Conservation (phyloP, 257 asterid species). For the Leonotis leonurus region DNA sequence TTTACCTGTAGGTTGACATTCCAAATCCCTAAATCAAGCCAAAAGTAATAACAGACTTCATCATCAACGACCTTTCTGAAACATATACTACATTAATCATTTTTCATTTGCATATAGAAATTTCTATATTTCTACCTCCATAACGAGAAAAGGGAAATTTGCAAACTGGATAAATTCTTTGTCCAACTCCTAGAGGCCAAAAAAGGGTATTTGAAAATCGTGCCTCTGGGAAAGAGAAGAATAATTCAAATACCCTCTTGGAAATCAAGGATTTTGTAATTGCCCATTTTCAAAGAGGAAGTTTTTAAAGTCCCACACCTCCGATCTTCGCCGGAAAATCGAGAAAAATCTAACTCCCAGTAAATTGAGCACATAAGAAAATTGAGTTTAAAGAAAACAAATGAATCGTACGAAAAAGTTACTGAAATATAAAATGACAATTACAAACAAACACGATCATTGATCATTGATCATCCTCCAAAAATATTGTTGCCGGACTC, state of each 20-base stretch:
- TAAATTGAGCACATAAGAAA: no score
- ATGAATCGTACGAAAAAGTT: no score
- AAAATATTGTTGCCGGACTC: no score
- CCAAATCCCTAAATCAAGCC: background rate
- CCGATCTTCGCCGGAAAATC: conserved; percentile 33
- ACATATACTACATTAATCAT: no score
- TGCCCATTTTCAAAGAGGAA: conserved; percentile 13
- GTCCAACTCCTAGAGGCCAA: conserved; percentile 24
- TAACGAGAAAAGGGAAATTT: conserved; percentile 22
- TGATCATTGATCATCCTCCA: no score
- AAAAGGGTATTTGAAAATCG: background rate
- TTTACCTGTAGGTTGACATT: no score
- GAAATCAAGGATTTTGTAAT: conserved; percentile 11
- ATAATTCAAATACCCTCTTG: conserved; percentile 14
- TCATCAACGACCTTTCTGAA: conserved; percentile 10
- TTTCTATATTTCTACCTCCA: conserved; percentile 30
- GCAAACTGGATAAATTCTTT: conserved; percentile 24
- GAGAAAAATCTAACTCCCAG: no score
- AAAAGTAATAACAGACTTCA: background rate
- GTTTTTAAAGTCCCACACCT: conserved; percentile 14
- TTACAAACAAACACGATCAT: no score
- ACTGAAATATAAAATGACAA: no score
- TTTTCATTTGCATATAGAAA: no score
- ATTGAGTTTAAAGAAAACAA: no score
- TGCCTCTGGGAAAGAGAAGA: conserved; percentile 3